Evolutionary conservation across 306 rosid species (phyloP), one percentile per base, ranked within the genome.

Genomic region (Inga oerstediana): DNA sequence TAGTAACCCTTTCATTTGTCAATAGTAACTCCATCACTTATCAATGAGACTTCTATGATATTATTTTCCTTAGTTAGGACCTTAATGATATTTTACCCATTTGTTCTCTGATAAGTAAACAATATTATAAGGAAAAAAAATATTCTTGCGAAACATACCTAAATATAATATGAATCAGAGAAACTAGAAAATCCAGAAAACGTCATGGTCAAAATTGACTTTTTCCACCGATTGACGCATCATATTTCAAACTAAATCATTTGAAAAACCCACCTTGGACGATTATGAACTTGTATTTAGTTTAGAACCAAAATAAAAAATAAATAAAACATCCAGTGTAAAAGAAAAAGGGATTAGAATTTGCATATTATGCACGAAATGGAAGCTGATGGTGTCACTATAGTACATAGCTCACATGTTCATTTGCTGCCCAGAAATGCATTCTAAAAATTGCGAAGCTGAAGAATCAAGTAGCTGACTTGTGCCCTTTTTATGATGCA

Each of bases 401-500:
- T 39, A 67, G 14, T 35, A 81, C 67, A 74, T 44, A 32, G n/a
- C n/a, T 67, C 17, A 46, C 27, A 79, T 74, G 51, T 16, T 65
- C 43, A 39, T 39, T 6, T 65, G 72, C 76, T 39, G 70, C 52
- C 22, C 67, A 52, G 35, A 34, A 49, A 44, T 4, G 51, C 59
- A 85, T 46, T 69, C 32, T 24, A 35, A 24, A 49, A 67, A 14
- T 66, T 17, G 70, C 64, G 41, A 37, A 10, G 22, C 22, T 13
- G 24, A 27, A 30, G 77, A 68, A 39, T 69, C 17, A 71, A 65
- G 76, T 22, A 69, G 66, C 49, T 11, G 2, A 72, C 9, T 6
- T 15, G 48, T 71, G 35, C 44, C 71, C 74, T 0, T 24, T 80
- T 37, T 49, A 80, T 73, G 61, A 58, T 48, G 45, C 82, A 79